Base-by-base conservation (phyloP, 768 basidiomycete genomes). In the Rubroboletus satanas region DNA sequence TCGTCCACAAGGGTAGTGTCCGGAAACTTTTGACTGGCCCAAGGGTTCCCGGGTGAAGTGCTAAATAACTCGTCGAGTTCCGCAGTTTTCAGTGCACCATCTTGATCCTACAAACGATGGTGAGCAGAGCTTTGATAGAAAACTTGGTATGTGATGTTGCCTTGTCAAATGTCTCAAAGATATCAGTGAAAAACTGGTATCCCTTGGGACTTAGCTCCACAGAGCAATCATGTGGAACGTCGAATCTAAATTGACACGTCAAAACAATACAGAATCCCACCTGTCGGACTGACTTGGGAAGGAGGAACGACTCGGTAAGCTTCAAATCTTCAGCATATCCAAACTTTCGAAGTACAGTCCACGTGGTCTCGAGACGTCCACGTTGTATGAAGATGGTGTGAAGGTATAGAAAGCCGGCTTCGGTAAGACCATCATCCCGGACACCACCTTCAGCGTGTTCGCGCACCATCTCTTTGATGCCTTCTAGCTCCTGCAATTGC, bases 341-440 rank as follows among this genome's bases (percentile, higher is more conserved):
- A 69, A 97, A 98, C 66, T 85, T 92, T 57, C 95, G 78, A 60
- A 99, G 78, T 7, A 96, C 93, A 8, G 93, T 95, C 96, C 96
- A 99, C 1, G 96, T 98, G 28, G 96, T 98, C 71, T 99, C 96
- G 58, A 96, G 78, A 45, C 96, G 82, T 21, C 96, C 96, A 39
- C 88, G 85, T 73, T 96, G 96, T 52, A 99, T 97, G 74, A 99
- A 99, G 61, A 85, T 90, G 4, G 96, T 98, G 70, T 98, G 93
- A 12, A 99, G 83, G 66, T 90, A 95, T 37, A 98, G 72, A 74
- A 98, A 98, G 0, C 96, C 96, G 7, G 84, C 82, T 74, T 97
- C 93, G 4, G 95, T 98, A 57, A 99, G 77, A 17, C 92, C 94
- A 55, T 79, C 83, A 52, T 84, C 84, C 35, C 80, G 83, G 42